Evolutionary conservation across 257 asterid species (phyloP), one percentile per base, ranked within the genome.

Genomic region (Cordia subcordata): DNA sequence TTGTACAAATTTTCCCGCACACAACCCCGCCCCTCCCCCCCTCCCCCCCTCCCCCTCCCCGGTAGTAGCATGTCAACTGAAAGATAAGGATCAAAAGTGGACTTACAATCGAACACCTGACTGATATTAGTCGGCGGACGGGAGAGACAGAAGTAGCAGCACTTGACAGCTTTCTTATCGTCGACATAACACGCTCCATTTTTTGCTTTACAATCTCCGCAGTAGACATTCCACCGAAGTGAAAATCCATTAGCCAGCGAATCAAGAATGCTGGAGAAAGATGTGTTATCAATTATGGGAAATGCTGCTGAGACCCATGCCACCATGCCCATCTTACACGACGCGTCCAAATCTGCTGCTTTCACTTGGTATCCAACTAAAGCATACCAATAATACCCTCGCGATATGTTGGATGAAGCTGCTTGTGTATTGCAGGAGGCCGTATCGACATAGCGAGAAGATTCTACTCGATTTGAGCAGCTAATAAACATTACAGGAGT

Each of bases 231-330:
- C 82, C 80, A 72, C 0, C 67, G 57, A 11, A 76, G 69, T 56
- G 76, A 78, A 60, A 79, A 69, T 45, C 89, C 85, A 61, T 77
- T 78, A 35, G 73, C 53, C 38, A 77, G 33, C 38, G 77, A 55
- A 6, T 40, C 68, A 5, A 58, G 79, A 42, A 82, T 57, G 42
- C 63, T 64, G 19, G 58, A 54, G 45, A 72, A 59, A 8, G 80
- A 65, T 9, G 62, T 40, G 13, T 60, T 35, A 1, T 60, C 60
- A 42, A 14, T 42, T 37, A 54, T 22, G 19, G 74, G 66, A 20
- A 61, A 70, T 0, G 19, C 19, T 27, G 13, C 4, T 18, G 80
- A 60, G 8, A 53, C 52, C 13, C 55, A 40, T 16, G 70, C 46
- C 35, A 49, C 49, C 59, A 37, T 68, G 17, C 80, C 82, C 10